Evolutionary conservation across 2,329 filamentous ascomycete species (phyloP), one percentile per base, ranked within the genome.

Genomic region (Curvularia sp.): DNA sequence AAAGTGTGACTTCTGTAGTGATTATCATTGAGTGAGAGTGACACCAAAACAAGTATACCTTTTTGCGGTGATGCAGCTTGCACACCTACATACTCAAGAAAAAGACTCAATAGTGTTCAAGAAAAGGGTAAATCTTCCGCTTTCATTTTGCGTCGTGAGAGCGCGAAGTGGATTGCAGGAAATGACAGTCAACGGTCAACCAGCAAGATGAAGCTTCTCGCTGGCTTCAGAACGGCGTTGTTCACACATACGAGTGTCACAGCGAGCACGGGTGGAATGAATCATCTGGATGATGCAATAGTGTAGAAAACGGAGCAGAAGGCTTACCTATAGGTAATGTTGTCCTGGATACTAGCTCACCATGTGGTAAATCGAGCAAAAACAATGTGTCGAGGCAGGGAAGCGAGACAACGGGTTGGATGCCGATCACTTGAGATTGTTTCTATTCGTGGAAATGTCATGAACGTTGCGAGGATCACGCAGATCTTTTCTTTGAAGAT

Each of bases 151-250:
- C 60, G 58, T 31, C 55, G 61, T 6, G 46, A 76, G 65, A 86
- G 86, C 60, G 86, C 84, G 10, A 86, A 88, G 69, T 88, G 85
- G 85, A 87, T 88, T 64, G 38, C 49, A 1, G 50, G 49, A 22
- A 44, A 57, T 10, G 49, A 44, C 31, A 35, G 12, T 35, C 33
- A 15, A 15, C 5, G 35, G 38, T 53, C 30, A 0, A 35, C 38
- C 28, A 28, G 30, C 24, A 54, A 38, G n/a, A 10, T 42, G 38
- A 44, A 38, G 15, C 38, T 28, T 22, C n/a, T 54, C n/a, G 28
- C 38, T 22, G 31, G 22, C 43, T 57, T 54, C 39, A 44, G 43
- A 18, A 49, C 38, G 18, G 43, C 49, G 6, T 24, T 43, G n/a
- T 54, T 54, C 3, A 49, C 44, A 1, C 35, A 35, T 24, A 35